These are phyloP conservation scores for Fraxinus greggii DNA, from an alignment of 305 asterid genomes.

Conservation along the genomic window DNA sequence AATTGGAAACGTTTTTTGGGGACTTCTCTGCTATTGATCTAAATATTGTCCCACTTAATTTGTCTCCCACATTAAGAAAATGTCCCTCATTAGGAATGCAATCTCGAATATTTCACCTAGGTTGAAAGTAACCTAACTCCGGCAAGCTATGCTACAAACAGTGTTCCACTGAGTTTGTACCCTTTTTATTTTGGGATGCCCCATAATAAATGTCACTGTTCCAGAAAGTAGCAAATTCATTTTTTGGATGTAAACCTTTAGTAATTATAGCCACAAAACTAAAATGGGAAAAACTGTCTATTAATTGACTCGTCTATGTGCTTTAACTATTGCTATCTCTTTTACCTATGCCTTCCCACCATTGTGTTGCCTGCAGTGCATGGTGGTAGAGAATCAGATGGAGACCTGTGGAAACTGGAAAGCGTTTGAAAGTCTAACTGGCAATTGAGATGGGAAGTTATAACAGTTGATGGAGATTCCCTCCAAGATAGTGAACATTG, in stretches of 20 bases:
- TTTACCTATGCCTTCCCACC: neutral
- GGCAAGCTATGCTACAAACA: neutral
- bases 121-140: neutral
- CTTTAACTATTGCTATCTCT: neutral
- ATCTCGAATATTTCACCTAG: neutral
- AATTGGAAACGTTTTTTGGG: no score
- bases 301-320: neutral
- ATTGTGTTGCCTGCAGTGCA: neutral
- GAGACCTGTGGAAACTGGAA: neutral
- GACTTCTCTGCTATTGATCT: no score
- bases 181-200: neutral
- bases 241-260: neutral
- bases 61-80: neutral
- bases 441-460: neutral
- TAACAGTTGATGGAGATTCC: neutral
- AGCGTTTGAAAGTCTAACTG: neutral
- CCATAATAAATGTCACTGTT: neutral
- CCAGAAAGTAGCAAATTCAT: neutral
- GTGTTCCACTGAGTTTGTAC: neutral
- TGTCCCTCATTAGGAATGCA: neutral
- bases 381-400: neutral
- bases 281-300: neutral
- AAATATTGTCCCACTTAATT: neutral
- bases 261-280: neutral
- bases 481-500: neutral